These are phyloP conservation scores for Lactarius sp. DNA, from an alignment of 768 basidiomycete genomes.

Conservation along the genomic window DNA sequence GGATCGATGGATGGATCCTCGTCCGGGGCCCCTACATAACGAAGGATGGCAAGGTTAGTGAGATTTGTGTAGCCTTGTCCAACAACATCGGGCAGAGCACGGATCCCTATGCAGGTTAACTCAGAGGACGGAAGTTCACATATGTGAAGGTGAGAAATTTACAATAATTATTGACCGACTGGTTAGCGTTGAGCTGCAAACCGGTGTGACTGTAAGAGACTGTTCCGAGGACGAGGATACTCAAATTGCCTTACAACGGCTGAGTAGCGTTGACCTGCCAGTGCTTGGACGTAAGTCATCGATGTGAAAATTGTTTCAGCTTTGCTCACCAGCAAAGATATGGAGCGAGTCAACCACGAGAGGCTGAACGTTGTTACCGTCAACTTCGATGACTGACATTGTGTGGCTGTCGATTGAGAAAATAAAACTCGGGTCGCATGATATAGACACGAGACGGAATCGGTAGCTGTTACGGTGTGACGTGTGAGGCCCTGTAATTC, in stretches of 20 bases:
- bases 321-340: constrained; percentile 12
- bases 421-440: constrained; percentile 7
- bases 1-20: background rate
- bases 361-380: constrained; percentile 20
- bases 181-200: constrained; percentile 16
- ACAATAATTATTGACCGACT: background rate
- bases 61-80: background rate
- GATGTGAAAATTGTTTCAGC: background rate
- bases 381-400: constrained; percentile 26
- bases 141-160: background rate
- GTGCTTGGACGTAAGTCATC: background rate
- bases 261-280: constrained; percentile 23
- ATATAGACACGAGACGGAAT: constrained; percentile 14
- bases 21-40: constrained; percentile 5
- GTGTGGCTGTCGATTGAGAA: constrained; percentile 24
- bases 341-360: constrained; percentile 10
- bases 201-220: background rate
- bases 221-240: background rate
- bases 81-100: background rate
- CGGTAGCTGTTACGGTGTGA: constrained; percentile 2
- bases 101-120: constrained; percentile 7
- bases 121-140: background rate
- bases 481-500: background rate
- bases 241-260: constrained; percentile 1
- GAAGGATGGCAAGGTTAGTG: constrained; percentile 25